Conservation (phyloP, 2,329 filamentous ascomycete genomes). For the Chrysoporthe cubensis region DNA sequence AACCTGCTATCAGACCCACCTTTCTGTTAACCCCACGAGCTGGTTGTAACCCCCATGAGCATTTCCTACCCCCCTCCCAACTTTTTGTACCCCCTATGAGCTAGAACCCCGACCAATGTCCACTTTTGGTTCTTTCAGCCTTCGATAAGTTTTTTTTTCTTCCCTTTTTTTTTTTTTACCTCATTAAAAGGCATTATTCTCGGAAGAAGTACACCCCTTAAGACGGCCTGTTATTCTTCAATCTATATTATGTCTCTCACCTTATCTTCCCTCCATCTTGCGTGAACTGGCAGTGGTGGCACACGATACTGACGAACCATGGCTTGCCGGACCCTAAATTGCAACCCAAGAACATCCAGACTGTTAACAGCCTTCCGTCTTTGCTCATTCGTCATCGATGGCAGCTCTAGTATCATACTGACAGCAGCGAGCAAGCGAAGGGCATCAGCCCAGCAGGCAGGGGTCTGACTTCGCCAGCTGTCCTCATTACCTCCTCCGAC, state of each 20-base stretch:
- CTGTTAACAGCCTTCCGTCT: not conserved
- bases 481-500: not conserved
- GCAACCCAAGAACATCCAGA: not conserved
- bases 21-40: too few species aligned
- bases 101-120: too few species aligned
- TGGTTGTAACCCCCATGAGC: too few species aligned
- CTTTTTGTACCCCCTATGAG: too few species aligned
- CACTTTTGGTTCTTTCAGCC: too few species aligned
- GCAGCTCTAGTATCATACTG: not conserved
- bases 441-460: constrained; percentile 6
- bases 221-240: too few species aligned
- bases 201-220: too few species aligned
- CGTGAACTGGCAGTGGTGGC: not conserved
- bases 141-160: too few species aligned
- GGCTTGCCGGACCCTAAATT: not conserved
- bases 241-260: not conserved
- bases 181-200: too few species aligned
- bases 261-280: constrained; percentile 3
- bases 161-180: too few species aligned
- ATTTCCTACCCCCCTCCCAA: too few species aligned
- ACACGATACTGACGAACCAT: not conserved
- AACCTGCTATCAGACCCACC: too few species aligned
- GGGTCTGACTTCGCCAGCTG: not conserved
- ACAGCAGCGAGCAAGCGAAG: not conserved
- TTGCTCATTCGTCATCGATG: not conserved